These are phyloP conservation scores for button mushroom (Agaricus bisporus) DNA, from an alignment of 768 basidiomycete genomes.

Conservation along the genomic window DNA sequence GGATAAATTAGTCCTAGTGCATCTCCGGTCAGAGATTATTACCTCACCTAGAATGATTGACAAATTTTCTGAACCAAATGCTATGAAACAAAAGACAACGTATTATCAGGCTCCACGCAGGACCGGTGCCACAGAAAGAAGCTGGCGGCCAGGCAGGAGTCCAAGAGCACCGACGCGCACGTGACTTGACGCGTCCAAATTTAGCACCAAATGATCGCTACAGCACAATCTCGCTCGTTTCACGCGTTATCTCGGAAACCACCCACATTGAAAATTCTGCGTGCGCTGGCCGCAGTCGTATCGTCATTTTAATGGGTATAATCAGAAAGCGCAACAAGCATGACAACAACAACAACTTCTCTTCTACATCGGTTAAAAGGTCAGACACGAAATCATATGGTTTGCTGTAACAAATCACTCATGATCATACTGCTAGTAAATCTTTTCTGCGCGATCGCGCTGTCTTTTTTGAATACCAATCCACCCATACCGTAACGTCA, in stretches of 20 bases:
- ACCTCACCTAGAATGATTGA: background rate
- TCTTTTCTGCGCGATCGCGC: background rate
- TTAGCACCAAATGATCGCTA: background rate
- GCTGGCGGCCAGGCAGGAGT: too few species aligned
- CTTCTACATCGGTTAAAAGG: constrained; percentile 2
- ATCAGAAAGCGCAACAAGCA: background rate
- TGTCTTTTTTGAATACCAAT: background rate
- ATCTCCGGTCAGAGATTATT: background rate
- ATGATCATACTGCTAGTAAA: background rate
- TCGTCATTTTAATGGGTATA: constrained; percentile 2
- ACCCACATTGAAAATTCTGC: background rate
- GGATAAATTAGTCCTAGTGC: background rate
- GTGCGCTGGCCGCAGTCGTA: constrained; percentile 4
- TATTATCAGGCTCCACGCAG: too few species aligned
- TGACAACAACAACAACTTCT: background rate
- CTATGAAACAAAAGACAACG: too few species aligned
- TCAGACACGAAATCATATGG: background rate
- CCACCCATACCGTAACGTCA: background rate
- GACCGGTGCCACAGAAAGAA: too few species aligned
- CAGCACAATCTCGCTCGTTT: background rate
- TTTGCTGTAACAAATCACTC: background rate
- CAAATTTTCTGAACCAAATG: background rate
- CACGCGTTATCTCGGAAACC: background rate
- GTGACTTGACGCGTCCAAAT: constrained; percentile 4
- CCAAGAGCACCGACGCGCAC: constrained; percentile 12